Percentiles rank a stretch among this genome's conserved stretches.
These are phyloP conservation scores for Maudiozyma barnettii DNA, from an alignment of 805 yeast species.

Conservation along the genomic window DNA sequence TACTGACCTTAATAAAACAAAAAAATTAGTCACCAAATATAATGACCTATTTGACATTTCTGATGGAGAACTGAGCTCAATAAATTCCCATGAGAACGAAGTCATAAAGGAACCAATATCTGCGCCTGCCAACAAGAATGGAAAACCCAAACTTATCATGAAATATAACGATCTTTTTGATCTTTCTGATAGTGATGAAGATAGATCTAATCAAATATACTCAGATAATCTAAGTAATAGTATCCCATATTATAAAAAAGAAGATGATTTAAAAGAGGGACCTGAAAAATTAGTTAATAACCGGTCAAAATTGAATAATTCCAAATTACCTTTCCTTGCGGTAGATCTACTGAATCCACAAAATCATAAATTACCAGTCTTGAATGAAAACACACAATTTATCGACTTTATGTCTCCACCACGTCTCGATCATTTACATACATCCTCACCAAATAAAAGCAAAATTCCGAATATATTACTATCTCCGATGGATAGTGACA, in stretches of 20 bases:
- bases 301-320: not conserved
- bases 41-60: slow-evolving; percentile 8
- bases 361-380: not conserved
- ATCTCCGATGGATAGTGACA: not conserved
- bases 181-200: slow-evolving; percentile 6
- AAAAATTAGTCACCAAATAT: not conserved
- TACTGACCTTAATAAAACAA: not conserved
- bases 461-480: not conserved
- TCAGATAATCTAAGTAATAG: not conserved
- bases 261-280: not conserved
- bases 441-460: not conserved
- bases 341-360: not conserved
- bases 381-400: not conserved
- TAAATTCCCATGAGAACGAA: not conserved
- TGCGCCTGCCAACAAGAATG: not conserved
- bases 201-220: not conserved
- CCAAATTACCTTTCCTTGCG: not conserved
- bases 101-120: not conserved
- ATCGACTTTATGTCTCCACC: not conserved
- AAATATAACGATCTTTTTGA: slow-evolving; percentile 8
- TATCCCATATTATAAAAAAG: not conserved
- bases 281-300: not conserved
- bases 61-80: slow-evolving; percentile 1
- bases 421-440: not conserved
- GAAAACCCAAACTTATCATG: not conserved